phyloP scores from a whole-genome alignment of 345 rosid species.

The Pseudoturritis turrita region DNA sequence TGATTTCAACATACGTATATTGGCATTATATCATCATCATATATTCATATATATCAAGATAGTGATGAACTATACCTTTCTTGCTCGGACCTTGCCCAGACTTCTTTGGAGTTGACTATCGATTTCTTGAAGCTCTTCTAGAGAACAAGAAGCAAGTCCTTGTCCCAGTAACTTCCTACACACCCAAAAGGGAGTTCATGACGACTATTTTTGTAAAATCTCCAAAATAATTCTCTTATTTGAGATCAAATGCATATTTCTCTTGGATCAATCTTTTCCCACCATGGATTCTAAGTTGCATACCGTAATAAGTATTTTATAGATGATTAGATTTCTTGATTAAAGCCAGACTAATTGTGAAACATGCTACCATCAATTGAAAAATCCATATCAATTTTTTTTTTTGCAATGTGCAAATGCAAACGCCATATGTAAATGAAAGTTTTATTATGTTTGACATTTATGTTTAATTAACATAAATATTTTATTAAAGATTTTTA shows the following conservation, averaged over 20 bases:
- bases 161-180: conserved; percentile 61
- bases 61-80: conserved; percentile 48
- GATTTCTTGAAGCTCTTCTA: conserved; percentile 46
- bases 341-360: neutral
- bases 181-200: neutral
- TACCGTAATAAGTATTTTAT: neutral
- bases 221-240: neutral
- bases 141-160: conserved; percentile 39
- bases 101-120: conserved; percentile 49
- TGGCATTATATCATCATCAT: neutral
- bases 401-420: no score
- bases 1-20: neutral
- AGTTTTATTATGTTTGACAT: no score
- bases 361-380: neutral
- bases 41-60: neutral
- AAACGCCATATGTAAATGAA: no score
- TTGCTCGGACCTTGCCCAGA: conserved; percentile 46
- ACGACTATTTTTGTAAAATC: neutral
- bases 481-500: no score
- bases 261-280: neutral
- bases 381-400: no score
- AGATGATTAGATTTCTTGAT: neutral
- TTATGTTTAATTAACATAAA: no score
- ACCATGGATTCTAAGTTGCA: neutral
- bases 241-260: neutral